Evolutionary conservation across 306 rosid species (phyloP).

Genomic region (Quercus agrifolia): DNA sequence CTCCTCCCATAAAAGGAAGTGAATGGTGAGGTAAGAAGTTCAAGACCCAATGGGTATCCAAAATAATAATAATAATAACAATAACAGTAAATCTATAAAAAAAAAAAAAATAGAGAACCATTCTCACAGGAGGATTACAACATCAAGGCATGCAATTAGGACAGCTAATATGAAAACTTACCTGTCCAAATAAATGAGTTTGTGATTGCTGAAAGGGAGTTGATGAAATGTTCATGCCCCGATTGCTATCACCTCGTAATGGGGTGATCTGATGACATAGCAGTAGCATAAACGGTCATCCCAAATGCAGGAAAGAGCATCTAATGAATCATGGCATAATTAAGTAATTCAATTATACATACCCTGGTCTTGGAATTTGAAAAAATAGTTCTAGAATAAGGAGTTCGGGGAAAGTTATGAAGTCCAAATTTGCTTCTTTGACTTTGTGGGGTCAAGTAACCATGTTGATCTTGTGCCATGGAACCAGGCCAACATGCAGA

Average conservation of each 20-base stretch:
- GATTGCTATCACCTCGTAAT: conserved; percentile 36
- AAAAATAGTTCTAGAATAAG: conserved; percentile 79
- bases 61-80: neutral
- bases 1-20: too few species aligned
- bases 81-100: too few species aligned
- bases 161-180: conserved; percentile 23
- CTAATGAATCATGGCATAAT: conserved; percentile 1
- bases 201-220: conserved; percentile 44
- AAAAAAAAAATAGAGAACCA: neutral
- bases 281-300: conserved; percentile 1
- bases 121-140: conserved; percentile 3
- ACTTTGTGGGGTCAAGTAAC: conserved; percentile 62
- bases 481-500: conserved; percentile 88
- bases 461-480: conserved; percentile 47
- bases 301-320: neutral
- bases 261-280: conserved; percentile 42
- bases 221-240: conserved; percentile 25
- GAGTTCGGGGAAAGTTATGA: conserved; percentile 71
- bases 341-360: conserved; percentile 16
- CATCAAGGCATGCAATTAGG: conserved; percentile 9
- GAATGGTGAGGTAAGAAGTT: too few species aligned
- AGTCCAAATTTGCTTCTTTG: conserved; percentile 65
- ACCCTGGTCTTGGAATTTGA: conserved; percentile 78
- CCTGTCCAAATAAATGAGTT: conserved; percentile 52
- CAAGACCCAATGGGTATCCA: neutral